phyloP scores from a whole-genome alignment of 306 rosid genomes.

The Vigna trinervia region DNA sequence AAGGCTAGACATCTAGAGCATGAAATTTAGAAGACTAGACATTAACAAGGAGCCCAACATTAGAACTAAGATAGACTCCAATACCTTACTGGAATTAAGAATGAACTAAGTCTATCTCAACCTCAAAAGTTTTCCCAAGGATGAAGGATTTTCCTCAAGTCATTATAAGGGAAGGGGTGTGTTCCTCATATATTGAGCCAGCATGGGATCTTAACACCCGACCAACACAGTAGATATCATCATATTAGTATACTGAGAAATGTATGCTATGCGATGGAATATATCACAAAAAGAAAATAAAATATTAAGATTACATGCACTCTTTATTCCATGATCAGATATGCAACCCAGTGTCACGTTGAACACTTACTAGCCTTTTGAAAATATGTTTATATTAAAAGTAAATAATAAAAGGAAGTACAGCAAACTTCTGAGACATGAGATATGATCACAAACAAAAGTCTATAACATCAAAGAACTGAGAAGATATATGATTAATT shows the following conservation, averaged over 20 bases:
- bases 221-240: conserved; percentile 18
- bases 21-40: neutral
- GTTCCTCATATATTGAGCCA: neutral
- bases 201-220: neutral
- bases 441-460: conserved; percentile 26
- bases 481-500: conserved; percentile 22
- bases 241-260: conserved; percentile 16
- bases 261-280: conserved; percentile 3
- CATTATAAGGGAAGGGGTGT: neutral
- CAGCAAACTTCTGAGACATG: conserved; percentile 5
- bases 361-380: conserved; percentile 2
- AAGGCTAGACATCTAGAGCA: neutral
- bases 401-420: conserved; percentile 2
- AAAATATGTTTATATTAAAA: neutral
- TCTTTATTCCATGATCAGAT: conserved; percentile 19
- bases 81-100: conserved; percentile 5
- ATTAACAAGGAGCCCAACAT: neutral
- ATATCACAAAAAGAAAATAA: conserved; percentile 2
- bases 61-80: neutral
- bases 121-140: neutral
- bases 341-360: conserved; percentile 17
- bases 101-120: neutral
- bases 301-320: conserved; percentile 25
- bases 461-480: conserved; percentile 3
- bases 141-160: conserved; percentile 2